These are phyloP conservation scores for Penicillium brevicompactum DNA, from an alignment of 2,329 filamentous ascomycete genomes.

Conservation along the genomic window DNA sequence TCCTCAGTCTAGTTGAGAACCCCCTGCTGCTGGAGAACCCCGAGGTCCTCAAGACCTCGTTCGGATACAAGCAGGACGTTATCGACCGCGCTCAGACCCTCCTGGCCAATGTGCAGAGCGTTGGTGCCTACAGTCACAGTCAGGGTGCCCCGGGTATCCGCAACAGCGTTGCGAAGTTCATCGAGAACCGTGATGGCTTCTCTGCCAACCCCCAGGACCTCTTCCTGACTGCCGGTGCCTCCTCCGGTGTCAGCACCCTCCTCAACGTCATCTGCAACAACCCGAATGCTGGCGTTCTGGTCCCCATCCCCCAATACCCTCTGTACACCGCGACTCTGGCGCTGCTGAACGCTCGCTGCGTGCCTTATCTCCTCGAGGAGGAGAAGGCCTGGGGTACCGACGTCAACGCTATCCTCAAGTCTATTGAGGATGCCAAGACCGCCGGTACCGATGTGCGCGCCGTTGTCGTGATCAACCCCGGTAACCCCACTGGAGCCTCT, in stretches of 20 bases:
- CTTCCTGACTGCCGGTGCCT: slow-evolving; percentile 90
- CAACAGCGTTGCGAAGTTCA: slow-evolving; percentile 87
- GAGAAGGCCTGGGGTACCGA: slow-evolving; percentile 84
- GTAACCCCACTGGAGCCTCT: slow-evolving; percentile 92
- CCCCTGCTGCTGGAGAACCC: slow-evolving; percentile 80
- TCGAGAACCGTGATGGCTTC: slow-evolving; percentile 89
- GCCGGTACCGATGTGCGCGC: slow-evolving; percentile 85
- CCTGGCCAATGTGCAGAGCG: slow-evolving; percentile 80
- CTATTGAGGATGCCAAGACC: slow-evolving; percentile 72
- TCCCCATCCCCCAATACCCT: slow-evolving; percentile 97
- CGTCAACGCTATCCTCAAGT: slow-evolving; percentile 71
- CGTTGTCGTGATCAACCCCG: slow-evolving; percentile 97
- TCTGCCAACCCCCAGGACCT: slow-evolving; percentile 77
- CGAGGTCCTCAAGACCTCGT: slow-evolving; percentile 70
- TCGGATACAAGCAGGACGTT: slow-evolving; percentile 90
- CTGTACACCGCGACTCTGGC: slow-evolving; percentile 93
- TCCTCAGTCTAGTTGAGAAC: slow-evolving; percentile 90
- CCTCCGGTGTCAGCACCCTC: slow-evolving; percentile 91
- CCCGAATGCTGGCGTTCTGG: slow-evolving; percentile 77
- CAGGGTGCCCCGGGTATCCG: slow-evolving; percentile 85
- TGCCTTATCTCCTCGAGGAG: slow-evolving; percentile 94
- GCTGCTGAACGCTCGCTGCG: slow-evolving; percentile 79
- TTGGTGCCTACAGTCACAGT: slow-evolving; percentile 95
- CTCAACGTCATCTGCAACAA: slow-evolving; percentile 83
- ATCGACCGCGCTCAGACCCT: slow-evolving; percentile 80